Percentiles rank a stretch among this genome's conserved stretches.
Conservation (phyloP, 371 early-diverging fungal species). For the Umbelopsis sp. region DNA sequence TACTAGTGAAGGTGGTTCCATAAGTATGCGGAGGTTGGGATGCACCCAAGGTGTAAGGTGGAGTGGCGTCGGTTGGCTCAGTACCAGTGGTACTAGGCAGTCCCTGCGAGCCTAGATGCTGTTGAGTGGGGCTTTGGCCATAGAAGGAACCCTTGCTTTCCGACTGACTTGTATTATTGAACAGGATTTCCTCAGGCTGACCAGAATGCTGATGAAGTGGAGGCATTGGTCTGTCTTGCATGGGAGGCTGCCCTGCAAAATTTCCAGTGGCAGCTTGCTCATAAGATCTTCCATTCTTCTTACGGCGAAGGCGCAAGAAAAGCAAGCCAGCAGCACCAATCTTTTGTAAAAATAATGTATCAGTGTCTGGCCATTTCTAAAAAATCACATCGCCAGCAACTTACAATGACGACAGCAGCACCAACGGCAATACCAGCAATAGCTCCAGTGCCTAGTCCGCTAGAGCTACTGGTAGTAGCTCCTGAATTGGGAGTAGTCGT, state of each 20-base stretch:
- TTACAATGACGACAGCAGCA: not conserved
- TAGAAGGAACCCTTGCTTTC: not conserved
- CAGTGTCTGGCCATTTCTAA: not conserved
- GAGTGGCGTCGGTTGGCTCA: not conserved
- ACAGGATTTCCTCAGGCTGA: not conserved
- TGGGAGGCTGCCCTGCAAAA: not conserved
- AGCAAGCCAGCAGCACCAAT: not conserved
- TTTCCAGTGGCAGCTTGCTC: not conserved
- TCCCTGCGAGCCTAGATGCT: not conserved
- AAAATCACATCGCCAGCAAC: not conserved
- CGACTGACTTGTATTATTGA: not conserved
- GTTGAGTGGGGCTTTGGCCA: not conserved
- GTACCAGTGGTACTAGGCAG: not conserved
- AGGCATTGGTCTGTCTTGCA: slow-evolving; percentile 7
- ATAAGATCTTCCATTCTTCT: not conserved
- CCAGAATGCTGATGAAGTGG: not conserved
- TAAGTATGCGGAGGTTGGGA: not conserved
- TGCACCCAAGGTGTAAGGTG: not conserved
- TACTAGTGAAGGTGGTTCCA: slow-evolving; percentile 11
- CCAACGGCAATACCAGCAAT: slow-evolving; percentile 12
- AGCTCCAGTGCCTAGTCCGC: not conserved
- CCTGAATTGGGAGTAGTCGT: not conserved
- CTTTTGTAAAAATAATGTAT: not conserved
- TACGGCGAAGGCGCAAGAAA: not conserved
- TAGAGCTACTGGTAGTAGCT: not conserved